These are phyloP conservation scores for Pythium insidiosum DNA, from an alignment of 352 stramenopile species.

Conservation along the genomic window DNA sequence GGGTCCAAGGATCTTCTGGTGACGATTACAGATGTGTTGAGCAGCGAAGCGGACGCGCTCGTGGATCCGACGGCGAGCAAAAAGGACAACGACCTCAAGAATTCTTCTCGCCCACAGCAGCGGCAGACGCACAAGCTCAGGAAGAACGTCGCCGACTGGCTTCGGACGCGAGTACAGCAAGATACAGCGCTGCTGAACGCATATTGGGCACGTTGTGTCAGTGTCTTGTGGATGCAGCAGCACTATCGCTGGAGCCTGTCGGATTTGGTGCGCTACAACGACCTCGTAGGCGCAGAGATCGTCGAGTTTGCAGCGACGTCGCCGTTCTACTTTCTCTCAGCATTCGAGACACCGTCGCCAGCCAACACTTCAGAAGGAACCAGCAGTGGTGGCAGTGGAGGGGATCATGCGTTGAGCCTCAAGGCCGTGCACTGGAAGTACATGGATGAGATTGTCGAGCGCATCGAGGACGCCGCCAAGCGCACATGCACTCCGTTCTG, in stretches of 20 bases:
- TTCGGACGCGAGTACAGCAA: too few relatives aligned
- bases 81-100: too few relatives aligned
- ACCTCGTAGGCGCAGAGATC: constrained; percentile 26
- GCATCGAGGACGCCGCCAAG: constrained; percentile 35
- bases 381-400: neutral
- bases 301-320: constrained; percentile 41
- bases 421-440: constrained; percentile 31
- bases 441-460: constrained; percentile 33
- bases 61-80: too few relatives aligned
- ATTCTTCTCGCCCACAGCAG: too few relatives aligned
- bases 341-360: too few relatives aligned
- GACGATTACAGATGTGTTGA: neutral
- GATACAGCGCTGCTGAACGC: too few relatives aligned
- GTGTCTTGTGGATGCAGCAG: constrained; percentile 19
- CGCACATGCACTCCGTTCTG: constrained; percentile 35
- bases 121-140: too few relatives aligned
- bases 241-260: constrained; percentile 19
- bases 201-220: too few relatives aligned
- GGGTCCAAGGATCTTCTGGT: constrained; percentile 12
- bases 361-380: neutral
- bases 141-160: too few relatives aligned
- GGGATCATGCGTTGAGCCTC: constrained; percentile 10
- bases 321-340: constrained; percentile 28
- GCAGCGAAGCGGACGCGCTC: too few relatives aligned
- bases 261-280: constrained; percentile 18